Conservation (phyloP, 495 filamentous ascomycete species). For the Aspergillus hancockii region DNA sequence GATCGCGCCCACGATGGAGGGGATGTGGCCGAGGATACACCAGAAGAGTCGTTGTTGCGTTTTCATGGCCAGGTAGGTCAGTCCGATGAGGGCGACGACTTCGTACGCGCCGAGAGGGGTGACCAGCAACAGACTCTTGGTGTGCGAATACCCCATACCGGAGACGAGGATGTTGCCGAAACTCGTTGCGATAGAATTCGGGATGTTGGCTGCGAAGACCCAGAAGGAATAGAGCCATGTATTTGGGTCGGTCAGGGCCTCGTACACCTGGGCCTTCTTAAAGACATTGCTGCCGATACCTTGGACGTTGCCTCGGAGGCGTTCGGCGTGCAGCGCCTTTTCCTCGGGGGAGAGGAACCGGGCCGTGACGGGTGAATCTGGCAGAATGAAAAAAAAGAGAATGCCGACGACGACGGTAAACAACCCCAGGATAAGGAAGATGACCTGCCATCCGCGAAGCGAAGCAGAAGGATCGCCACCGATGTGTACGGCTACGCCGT, state of each 20-base stretch:
- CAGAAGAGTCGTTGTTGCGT: slow-evolving; percentile 29
- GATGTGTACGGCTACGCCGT: slow-evolving; percentile 50
- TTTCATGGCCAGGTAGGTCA: slow-evolving; percentile 58
- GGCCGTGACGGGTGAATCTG: slow-evolving; percentile 61
- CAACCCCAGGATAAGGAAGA: slow-evolving; percentile 61
- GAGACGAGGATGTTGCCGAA: slow-evolving; percentile 35
- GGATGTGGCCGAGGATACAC: slow-evolving; percentile 21
- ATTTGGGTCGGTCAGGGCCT: slow-evolving; percentile 52
- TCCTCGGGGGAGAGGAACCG: slow-evolving; percentile 57
- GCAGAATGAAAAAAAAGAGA: slow-evolving; percentile 57
- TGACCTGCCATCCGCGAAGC: slow-evolving; percentile 57
- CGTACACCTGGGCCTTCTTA: slow-evolving; percentile 53
- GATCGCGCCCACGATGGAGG: slow-evolving; percentile 53
- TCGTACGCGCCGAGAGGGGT: slow-evolving; percentile 61
- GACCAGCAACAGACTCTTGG: slow-evolving; percentile 59
- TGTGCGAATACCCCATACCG: slow-evolving; percentile 32
- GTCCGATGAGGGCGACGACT: slow-evolving; percentile 52
- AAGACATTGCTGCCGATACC: slow-evolving; percentile 63
- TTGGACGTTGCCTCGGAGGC: slow-evolving; percentile 56
- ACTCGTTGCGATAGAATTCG: slow-evolving; percentile 35
- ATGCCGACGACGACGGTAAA: slow-evolving; percentile 53
- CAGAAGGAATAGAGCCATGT: slow-evolving; percentile 59
- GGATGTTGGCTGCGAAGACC: slow-evolving; percentile 51
- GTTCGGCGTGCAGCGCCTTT: slow-evolving; percentile 53
- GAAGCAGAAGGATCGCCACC: slow-evolving; percentile 21